Evolutionary conservation across 2,329 filamentous ascomycete species (phyloP), one percentile per base, ranked within the genome.

Genomic region (Chaetothyriales sp.): DNA sequence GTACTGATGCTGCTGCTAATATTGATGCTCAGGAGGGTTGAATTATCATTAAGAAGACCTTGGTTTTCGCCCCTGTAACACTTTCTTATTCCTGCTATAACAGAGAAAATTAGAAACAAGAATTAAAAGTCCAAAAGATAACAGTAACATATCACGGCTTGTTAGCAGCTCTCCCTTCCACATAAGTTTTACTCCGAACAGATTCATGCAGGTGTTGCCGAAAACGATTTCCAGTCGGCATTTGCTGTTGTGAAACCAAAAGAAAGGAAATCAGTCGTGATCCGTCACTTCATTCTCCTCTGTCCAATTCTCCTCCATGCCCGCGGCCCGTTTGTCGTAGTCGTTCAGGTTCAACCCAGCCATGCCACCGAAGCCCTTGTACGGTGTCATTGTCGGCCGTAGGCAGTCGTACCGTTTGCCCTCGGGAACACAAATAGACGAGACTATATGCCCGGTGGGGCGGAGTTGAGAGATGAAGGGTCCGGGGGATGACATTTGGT

Each of bases 391-490:
- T 9, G 54, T 55, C 7, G 54, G 54, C 8, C 54, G 54, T 20
- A 55, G 51, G 54, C 54, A 55, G 48, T 55, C 54, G 46, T 55
- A 55, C 51, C 54, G 53, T 28, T 55, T 55, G 51, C 54, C 51
- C 49, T 56, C 53, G 18, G 54, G 54, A 15, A 50, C 47, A 29
- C 54, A 56, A 33, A 56, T 29, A 15, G 48, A 53, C 3, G 48
- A 49, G 29, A 53, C 51, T 28, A 5, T 33, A 9, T 33, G 29
- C 29, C 9, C 29, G 10, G 29, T 33, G 29, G 29, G 29, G 10
- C 7, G 7, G 29, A 33, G 29, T 33, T 25, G 22, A 6, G 22
- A 25, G 22, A 6, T 25, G 22, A 6, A 25, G 22, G 22, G 22
- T 25, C 22, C 6, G 22, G 22, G 22, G 22, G 22, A 25, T 6